These are phyloP conservation scores for Geotrichum reessii DNA, from an alignment of 1,139 yeast genomes.

Conservation along the genomic window DNA sequence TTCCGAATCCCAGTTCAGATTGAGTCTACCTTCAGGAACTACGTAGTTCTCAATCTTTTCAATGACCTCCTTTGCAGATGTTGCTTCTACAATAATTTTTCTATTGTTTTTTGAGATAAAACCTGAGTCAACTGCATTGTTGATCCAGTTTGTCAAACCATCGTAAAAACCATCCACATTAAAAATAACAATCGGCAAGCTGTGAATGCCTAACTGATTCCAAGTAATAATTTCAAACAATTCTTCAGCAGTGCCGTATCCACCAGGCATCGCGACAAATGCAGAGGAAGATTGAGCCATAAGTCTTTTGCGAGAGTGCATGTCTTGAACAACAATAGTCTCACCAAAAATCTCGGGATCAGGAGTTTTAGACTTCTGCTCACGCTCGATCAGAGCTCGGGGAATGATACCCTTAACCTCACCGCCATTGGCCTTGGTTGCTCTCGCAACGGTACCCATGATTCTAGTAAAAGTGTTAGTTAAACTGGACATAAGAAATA, in stretches of 20 bases:
- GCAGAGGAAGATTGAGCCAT: slow-evolving; percentile 89
- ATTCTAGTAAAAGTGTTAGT: slow-evolving; percentile 41
- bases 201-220: slow-evolving; percentile 83
- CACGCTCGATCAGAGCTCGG: slow-evolving; percentile 69
- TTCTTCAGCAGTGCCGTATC: slow-evolving; percentile 87
- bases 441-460: slow-evolving; percentile 81
- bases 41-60: slow-evolving; percentile 53
- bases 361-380: slow-evolving; percentile 52
- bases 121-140: slow-evolving; percentile 44
- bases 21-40: slow-evolving; percentile 71
- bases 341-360: slow-evolving; percentile 66
- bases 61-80: slow-evolving; percentile 47
- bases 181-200: slow-evolving; percentile 70
- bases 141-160: slow-evolving; percentile 49
- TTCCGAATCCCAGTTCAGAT: slow-evolving; percentile 60
- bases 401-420: slow-evolving; percentile 86
- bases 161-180: slow-evolving; percentile 80
- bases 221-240: slow-evolving; percentile 86
- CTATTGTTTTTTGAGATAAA: slow-evolving; percentile 67
- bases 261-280: slow-evolving; percentile 87
- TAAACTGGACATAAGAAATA: neutral
- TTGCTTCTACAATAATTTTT: slow-evolving; percentile 62
- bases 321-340: slow-evolving; percentile 76
- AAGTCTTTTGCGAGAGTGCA: slow-evolving; percentile 83
- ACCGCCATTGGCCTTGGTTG: slow-evolving; percentile 61